phyloP scores from a whole-genome alignment of 768 basidiomycete genomes.

The Lepiota venenata region DNA sequence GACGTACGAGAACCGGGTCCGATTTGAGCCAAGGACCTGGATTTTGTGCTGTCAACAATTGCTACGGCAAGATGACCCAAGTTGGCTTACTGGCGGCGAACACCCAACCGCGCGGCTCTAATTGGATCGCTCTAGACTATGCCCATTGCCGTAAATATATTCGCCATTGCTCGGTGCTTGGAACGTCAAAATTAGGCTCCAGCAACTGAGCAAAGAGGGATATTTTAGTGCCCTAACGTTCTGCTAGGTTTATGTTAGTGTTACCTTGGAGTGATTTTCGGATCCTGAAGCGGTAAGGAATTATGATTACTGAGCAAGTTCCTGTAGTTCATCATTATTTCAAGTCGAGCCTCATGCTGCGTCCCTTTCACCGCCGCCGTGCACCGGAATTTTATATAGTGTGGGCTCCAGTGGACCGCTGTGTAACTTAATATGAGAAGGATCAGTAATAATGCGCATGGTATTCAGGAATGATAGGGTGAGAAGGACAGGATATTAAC shows the following conservation, averaged over 20 bases:
- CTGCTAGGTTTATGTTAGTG: background rate
- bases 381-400: background rate
- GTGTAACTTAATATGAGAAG: background rate
- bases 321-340: constrained; percentile 10
- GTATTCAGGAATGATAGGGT: too few relatives aligned
- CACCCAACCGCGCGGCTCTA: background rate
- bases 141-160: background rate
- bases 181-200: background rate
- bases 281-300: constrained; percentile 7
- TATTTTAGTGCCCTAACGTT: background rate
- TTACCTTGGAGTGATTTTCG: constrained; percentile 2
- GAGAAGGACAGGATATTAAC: background rate
- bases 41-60: background rate
- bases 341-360: background rate
- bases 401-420: background rate
- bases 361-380: background rate
- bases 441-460: too few relatives aligned
- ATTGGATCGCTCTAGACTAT: background rate
- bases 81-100: too few relatives aligned
- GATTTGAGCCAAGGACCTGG: constrained; percentile 2
- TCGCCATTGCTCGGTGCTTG: background rate
- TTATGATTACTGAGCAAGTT: background rate
- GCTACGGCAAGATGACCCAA: too few relatives aligned
- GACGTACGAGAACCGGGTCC: background rate
- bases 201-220: background rate